phyloP scores from a whole-genome alignment of 106 monocot genomes.

The Cymbidium sinense region DNA sequence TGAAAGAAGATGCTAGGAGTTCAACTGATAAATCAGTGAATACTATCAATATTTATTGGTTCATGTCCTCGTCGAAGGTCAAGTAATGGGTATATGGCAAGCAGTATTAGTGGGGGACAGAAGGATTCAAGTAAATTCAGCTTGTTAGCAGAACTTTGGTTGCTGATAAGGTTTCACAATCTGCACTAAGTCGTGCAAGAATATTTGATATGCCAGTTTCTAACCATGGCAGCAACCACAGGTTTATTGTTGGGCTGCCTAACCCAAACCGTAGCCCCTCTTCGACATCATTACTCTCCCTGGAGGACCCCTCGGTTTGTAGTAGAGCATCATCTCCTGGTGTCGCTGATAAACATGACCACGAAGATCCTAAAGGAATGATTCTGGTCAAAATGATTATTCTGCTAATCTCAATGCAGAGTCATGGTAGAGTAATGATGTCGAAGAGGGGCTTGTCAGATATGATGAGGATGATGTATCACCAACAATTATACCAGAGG shows the following conservation, averaged over 20 bases:
- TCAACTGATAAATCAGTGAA: conserved; percentile 43
- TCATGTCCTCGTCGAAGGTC: conserved; percentile 42
- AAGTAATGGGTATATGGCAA: conserved; percentile 41
- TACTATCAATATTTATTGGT: conserved; percentile 28
- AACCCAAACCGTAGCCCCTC: conserved; percentile 58
- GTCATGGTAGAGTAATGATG: conserved; percentile 28
- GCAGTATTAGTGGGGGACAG: conserved; percentile 17
- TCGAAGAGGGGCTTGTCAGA: conserved; percentile 18
- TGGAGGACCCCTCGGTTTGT: conserved; percentile 37
- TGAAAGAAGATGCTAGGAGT: conserved; percentile 60
- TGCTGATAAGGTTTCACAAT: conserved; percentile 31
- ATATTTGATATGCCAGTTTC: conserved; percentile 21
- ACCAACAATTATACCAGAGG: conserved; percentile 20
- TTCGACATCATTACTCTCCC: too few relatives aligned
- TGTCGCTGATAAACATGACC: conserved; percentile 27
- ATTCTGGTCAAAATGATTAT: conserved; percentile 14
- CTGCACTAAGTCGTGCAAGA: conserved; percentile 35
- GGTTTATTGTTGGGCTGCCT: conserved; percentile 64
- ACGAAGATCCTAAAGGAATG: conserved; percentile 18
- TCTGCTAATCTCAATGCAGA: conserved; percentile 25
- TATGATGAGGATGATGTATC: conserved; percentile 32
- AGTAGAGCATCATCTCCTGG: conserved; percentile 58
- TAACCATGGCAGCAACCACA: conserved; percentile 48
- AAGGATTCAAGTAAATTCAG: conserved; percentile 27
- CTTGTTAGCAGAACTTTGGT: conserved; percentile 16